Conservation (phyloP, 2,329 filamentous ascomycete genomes). For the Fusarium sp. region DNA sequence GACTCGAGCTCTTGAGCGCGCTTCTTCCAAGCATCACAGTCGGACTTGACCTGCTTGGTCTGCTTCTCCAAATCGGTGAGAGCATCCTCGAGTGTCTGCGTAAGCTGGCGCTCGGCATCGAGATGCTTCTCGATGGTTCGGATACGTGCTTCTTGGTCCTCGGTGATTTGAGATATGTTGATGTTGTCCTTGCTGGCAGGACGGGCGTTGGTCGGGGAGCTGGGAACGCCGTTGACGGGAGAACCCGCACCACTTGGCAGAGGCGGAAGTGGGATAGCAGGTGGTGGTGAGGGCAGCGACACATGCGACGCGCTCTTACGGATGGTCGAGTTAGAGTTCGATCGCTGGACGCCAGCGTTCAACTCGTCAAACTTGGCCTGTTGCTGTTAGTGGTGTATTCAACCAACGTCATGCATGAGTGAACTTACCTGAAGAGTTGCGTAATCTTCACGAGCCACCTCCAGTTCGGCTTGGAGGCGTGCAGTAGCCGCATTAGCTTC, state of each 20-base stretch:
- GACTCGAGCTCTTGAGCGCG: conserved; percentile 81
- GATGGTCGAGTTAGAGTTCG: conserved; percentile 76
- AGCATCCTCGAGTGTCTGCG: conserved; percentile 93
- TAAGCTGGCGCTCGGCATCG: conserved; percentile 95
- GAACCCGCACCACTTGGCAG: conserved; percentile 73
- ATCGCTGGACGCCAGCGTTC: conserved; percentile 62
- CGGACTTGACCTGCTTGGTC: conserved; percentile 89
- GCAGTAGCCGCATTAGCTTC: conserved; percentile 77
- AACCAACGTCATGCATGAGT: background rate
- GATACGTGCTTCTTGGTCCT: conserved; percentile 96
- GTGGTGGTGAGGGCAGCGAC: conserved; percentile 91
- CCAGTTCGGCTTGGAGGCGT: conserved; percentile 76
- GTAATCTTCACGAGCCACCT: conserved; percentile 76
- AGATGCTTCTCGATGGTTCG: conserved; percentile 97
- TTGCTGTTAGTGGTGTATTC: conserved; percentile 41
- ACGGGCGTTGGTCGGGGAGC: conserved; percentile 69
- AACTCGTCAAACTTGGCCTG: conserved; percentile 72
- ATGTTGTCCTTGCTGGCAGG: conserved; percentile 83
- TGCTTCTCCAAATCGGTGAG: conserved; percentile 93
- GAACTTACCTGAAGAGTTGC: conserved; percentile 78
- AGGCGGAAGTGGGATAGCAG: conserved; percentile 94
- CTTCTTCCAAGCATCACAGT: conserved; percentile 91
- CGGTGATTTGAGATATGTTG: conserved; percentile 80
- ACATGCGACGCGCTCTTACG: conserved; percentile 87
- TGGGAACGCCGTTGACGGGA: conserved; percentile 57